Evolutionary conservation across 371 early-diverging fungal genomes (phyloP).

Genomic region (Blyttiomyces sp.): DNA sequence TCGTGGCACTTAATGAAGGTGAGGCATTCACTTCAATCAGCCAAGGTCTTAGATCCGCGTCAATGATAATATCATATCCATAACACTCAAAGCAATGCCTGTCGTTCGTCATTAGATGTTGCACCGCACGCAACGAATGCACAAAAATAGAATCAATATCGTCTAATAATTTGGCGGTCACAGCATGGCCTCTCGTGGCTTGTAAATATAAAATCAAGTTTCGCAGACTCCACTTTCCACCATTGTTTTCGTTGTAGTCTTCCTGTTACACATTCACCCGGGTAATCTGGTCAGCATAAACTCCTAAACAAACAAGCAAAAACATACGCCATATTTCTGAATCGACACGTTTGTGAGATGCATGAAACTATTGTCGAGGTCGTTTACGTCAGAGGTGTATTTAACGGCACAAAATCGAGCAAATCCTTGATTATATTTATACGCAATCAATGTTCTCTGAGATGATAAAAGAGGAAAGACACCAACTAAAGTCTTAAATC

Average conservation of each 20-base stretch:
- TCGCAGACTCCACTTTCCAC: conserved; percentile 47
- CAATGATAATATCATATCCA: conserved; percentile 53
- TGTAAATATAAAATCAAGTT: conserved; percentile 40
- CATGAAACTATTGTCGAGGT: conserved; percentile 48
- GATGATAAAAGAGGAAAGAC: conserved; percentile 34
- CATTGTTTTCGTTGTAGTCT: conserved; percentile 52
- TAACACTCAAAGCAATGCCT: conserved; percentile 54
- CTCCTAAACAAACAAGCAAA: neutral
- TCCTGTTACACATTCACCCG: conserved; percentile 26
- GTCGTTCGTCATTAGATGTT: conserved; percentile 45
- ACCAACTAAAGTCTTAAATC: conserved; percentile 47
- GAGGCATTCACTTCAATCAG: conserved; percentile 53
- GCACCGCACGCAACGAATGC: conserved; percentile 44
- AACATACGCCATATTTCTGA: conserved; percentile 40
- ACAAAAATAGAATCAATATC: conserved; percentile 49
- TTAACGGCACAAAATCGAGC: conserved; percentile 50
- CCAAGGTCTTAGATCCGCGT: conserved; percentile 45
- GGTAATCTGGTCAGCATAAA: neutral
- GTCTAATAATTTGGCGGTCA: conserved; percentile 28
- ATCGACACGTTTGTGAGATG: conserved; percentile 54
- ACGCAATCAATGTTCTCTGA: conserved; percentile 47
- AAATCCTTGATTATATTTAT: conserved; percentile 47
- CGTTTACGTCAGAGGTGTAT: conserved; percentile 40
- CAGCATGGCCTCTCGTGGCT: conserved; percentile 35
- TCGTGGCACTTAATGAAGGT: conserved; percentile 46